Evolutionary conservation across 768 basidiomycete species (phyloP).

Genomic region (Pleurotus giganteus): DNA sequence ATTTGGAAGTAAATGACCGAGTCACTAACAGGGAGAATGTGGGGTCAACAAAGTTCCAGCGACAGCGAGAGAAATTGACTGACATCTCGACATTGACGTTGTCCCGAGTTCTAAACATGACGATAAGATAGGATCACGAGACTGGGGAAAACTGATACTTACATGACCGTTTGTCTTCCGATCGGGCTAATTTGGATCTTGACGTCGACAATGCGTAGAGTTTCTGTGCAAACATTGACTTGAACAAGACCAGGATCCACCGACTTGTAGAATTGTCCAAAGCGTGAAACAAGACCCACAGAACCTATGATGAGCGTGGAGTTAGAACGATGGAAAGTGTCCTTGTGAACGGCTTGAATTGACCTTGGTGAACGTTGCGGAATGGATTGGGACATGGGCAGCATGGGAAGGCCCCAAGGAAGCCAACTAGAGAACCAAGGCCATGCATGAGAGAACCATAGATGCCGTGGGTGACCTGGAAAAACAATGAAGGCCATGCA

Average conservation of each 20-base stretch:
- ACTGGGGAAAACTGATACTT: slow-evolving; percentile 24
- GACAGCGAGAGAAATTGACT: not conserved
- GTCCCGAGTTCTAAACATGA: slow-evolving; percentile 62
- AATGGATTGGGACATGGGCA: slow-evolving; percentile 85
- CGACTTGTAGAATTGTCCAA: slow-evolving; percentile 95
- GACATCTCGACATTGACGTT: slow-evolving; percentile 83
- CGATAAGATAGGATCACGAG: slow-evolving; percentile 3
- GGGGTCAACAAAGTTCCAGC: not conserved
- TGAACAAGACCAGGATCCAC: slow-evolving; percentile 91
- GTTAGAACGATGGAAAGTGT: slow-evolving; percentile 8
- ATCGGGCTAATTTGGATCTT: slow-evolving; percentile 94
- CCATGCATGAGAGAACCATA: slow-evolving; percentile 81
- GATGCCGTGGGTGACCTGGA: slow-evolving; percentile 73
- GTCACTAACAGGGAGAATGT: slow-evolving; percentile 48
- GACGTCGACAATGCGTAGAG: slow-evolving; percentile 84
- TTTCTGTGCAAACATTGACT: slow-evolving; percentile 94
- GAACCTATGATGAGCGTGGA: slow-evolving; percentile 50
- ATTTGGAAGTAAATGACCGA: slow-evolving; percentile 95
- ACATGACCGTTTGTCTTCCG: slow-evolving; percentile 87
- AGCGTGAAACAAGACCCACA: slow-evolving; percentile 89
- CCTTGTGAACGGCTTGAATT: slow-evolving; percentile 11
- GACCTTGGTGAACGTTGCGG: slow-evolving; percentile 82
- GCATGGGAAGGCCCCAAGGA: slow-evolving; percentile 76
- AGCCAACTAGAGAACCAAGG: slow-evolving; percentile 65
- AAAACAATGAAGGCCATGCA: not conserved